Percentiles rank a stretch among this genome's conserved stretches.
Conservation (phyloP, 1,284 basidiomycete genomes). For the Cryptococcus hybrid region DNA sequence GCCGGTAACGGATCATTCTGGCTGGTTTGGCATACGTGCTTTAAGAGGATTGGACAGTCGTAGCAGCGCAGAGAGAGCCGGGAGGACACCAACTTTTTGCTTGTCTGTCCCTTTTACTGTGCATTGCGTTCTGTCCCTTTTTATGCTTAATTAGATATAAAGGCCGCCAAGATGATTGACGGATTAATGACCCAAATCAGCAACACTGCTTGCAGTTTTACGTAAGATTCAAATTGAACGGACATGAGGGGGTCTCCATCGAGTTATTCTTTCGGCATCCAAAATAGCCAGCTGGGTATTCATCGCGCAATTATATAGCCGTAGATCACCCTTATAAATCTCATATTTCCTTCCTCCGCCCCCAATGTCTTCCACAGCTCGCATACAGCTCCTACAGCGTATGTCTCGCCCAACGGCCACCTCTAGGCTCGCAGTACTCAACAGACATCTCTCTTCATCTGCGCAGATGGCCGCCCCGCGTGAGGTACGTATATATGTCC, state of each 20-base stretch:
- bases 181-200: too few relatives aligned
- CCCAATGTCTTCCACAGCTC: slow-evolving; percentile 6
- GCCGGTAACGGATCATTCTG: slow-evolving; percentile 50
- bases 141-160: too few relatives aligned
- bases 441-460: slow-evolving; percentile 27
- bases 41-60: slow-evolving; percentile 43
- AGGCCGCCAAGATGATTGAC: too few relatives aligned
- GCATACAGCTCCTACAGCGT: not conserved
- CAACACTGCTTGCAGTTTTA: too few relatives aligned
- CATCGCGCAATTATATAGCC: not conserved
- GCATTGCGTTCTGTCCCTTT: too few relatives aligned
- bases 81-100: slow-evolving; percentile 43
- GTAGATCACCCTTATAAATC: not conserved
- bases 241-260: too few relatives aligned
- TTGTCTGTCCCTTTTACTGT: not conserved
- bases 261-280: not conserved
- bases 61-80: slow-evolving; percentile 47
- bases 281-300: not conserved
- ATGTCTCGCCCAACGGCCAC: not conserved
- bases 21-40: slow-evolving; percentile 44
- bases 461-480: slow-evolving; percentile 9
- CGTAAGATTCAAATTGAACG: too few relatives aligned
- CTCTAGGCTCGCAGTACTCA: slow-evolving; percentile 26
- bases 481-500: slow-evolving; percentile 3
- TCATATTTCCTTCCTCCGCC: not conserved